Percentiles rank a stretch among this genome's conserved stretches.
Evolutionary conservation across 2,329 filamentous ascomycete species (phyloP).

Genomic region (Atkinsonella hypoxylon): DNA sequence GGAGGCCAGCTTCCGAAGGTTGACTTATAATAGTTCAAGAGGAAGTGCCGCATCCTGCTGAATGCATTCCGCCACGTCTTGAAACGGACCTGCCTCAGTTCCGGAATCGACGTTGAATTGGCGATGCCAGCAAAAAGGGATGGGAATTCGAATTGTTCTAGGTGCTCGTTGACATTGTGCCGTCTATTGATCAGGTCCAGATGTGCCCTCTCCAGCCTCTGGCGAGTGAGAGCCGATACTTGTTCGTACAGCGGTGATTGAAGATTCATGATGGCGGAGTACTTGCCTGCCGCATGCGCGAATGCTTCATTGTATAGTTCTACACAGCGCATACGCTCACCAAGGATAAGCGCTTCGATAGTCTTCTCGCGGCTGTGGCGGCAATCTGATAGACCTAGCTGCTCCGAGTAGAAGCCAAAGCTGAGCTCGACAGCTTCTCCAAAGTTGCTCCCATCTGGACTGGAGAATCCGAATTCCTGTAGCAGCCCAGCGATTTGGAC

Average conservation of each 20-base stretch:
- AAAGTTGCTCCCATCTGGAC: slow-evolving; percentile 43
- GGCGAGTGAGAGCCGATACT: slow-evolving; percentile 59
- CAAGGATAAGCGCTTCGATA: slow-evolving; percentile 77
- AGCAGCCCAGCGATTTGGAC: slow-evolving; percentile 41
- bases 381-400: slow-evolving; percentile 67
- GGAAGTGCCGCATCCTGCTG: slow-evolving; percentile 60
- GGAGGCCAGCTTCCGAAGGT: slow-evolving; percentile 69
- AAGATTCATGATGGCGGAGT: slow-evolving; percentile 56
- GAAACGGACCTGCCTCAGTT: slow-evolving; percentile 70
- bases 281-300: slow-evolving; percentile 80
- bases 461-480: slow-evolving; percentile 45
- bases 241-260: slow-evolving; percentile 57
- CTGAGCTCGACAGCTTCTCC: slow-evolving; percentile 49
- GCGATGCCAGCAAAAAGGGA: slow-evolving; percentile 80
- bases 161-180: slow-evolving; percentile 54
- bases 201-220: slow-evolving; percentile 70
- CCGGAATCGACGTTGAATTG: slow-evolving; percentile 64
- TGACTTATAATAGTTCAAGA: slow-evolving; percentile 52
- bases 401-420: slow-evolving; percentile 66
- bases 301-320: slow-evolving; percentile 86
- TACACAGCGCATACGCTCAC: slow-evolving; percentile 72
- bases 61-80: slow-evolving; percentile 73
- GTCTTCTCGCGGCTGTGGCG: slow-evolving; percentile 77
- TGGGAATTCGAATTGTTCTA: slow-evolving; percentile 88
- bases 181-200: slow-evolving; percentile 68